These are phyloP conservation scores for Penicillium pancosmium DNA, from an alignment of 495 filamentous ascomycete species.

Conservation along the genomic window DNA sequence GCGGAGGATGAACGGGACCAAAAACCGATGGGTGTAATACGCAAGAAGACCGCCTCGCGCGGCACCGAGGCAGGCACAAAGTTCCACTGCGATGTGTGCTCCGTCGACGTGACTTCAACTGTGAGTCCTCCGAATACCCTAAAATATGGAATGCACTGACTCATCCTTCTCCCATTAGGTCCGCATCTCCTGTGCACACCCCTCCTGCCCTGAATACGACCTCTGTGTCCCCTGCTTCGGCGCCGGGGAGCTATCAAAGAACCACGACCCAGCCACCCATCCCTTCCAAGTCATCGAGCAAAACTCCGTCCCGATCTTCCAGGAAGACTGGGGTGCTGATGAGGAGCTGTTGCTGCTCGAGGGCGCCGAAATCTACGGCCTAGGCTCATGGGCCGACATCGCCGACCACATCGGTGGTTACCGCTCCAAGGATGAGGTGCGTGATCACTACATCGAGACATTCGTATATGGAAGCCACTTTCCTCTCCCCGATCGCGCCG, in stretches of 20 bases:
- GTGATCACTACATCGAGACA: slow-evolving; percentile 86
- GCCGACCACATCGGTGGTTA: slow-evolving; percentile 97
- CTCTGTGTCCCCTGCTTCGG: slow-evolving; percentile 96
- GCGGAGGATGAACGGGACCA: slow-evolving; percentile 47
- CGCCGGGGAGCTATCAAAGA: slow-evolving; percentile 70
- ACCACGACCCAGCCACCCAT: slow-evolving; percentile 84
- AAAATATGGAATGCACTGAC: slow-evolving; percentile 15
- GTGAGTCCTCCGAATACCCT: slow-evolving; percentile 46
- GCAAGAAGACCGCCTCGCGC: slow-evolving; percentile 89
- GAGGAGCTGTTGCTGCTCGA: slow-evolving; percentile 92
- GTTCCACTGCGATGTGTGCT: slow-evolving; percentile 95
- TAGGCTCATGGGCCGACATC: slow-evolving; percentile 97
- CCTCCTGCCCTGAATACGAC: slow-evolving; percentile 88
- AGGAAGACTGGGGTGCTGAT: slow-evolving; percentile 94
- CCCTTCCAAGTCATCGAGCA: slow-evolving; percentile 94
- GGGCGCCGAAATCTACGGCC: slow-evolving; percentile 94
- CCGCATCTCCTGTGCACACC: slow-evolving; percentile 87
- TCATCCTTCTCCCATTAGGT: slow-evolving; percentile 61
- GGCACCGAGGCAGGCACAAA: slow-evolving; percentile 92
- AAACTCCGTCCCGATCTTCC: slow-evolving; percentile 95
- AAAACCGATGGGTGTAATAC: slow-evolving; percentile 84
- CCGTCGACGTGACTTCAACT: slow-evolving; percentile 91
- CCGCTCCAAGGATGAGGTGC: slow-evolving; percentile 90
- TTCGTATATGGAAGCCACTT: slow-evolving; percentile 84
- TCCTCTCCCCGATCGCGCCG: slow-evolving; percentile 81